phyloP scores from a whole-genome alignment of 2,329 filamentous ascomycete genomes.

The Cordyceps farinosa region DNA sequence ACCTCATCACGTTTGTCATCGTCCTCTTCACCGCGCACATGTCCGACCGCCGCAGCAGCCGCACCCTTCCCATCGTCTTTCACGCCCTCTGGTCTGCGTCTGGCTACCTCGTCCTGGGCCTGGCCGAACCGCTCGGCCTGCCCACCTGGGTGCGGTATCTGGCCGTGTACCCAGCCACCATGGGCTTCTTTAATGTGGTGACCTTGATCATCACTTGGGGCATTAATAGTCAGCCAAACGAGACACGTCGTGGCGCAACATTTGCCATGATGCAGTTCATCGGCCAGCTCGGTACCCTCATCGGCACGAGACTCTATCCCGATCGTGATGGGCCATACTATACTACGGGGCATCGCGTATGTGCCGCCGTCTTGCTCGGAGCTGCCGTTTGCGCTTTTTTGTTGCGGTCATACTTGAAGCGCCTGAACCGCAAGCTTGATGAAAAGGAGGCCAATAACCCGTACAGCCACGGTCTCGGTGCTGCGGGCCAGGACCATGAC shows the following conservation, averaged over 20 bases:
- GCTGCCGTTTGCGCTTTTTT: slow-evolving; percentile 54
- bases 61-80: slow-evolving; percentile 63
- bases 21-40: slow-evolving; percentile 69
- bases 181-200: slow-evolving; percentile 80
- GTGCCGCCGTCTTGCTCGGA: slow-evolving; percentile 58
- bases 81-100: slow-evolving; percentile 64
- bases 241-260: slow-evolving; percentile 67
- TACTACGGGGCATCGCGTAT: slow-evolving; percentile 58
- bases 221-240: slow-evolving; percentile 75
- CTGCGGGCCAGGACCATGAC: slow-evolving; percentile 17
- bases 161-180: slow-evolving; percentile 72
- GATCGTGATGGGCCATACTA: slow-evolving; percentile 59
- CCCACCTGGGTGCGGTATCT: slow-evolving; percentile 59
- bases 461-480: not conserved
- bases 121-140: slow-evolving; percentile 48
- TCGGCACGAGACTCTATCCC: slow-evolving; percentile 66
- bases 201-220: slow-evolving; percentile 85
- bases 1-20: slow-evolving; percentile 67
- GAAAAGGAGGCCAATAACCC: slow-evolving; percentile 28
- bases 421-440: slow-evolving; percentile 48
- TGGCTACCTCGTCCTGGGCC: slow-evolving; percentile 59
- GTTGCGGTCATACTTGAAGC: slow-evolving; percentile 51
- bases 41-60: slow-evolving; percentile 63
- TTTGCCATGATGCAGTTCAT: slow-evolving; percentile 79
- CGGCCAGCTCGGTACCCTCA: slow-evolving; percentile 72